These are phyloP conservation scores for Seiridium cupressi DNA, from an alignment of 2,329 filamentous ascomycete species.

Conservation along the genomic window DNA sequence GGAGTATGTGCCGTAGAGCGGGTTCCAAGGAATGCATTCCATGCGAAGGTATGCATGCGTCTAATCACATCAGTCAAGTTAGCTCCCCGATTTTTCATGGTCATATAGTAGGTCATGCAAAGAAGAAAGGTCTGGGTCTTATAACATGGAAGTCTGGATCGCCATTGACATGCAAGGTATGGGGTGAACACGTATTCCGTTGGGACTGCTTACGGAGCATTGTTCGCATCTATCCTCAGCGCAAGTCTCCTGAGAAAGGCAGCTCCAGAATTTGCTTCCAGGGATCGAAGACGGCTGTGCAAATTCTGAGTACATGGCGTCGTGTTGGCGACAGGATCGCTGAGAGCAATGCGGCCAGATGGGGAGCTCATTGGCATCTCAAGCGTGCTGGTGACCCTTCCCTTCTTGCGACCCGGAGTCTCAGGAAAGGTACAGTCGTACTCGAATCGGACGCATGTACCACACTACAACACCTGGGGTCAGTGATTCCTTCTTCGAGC, in stretches of 20 bases:
- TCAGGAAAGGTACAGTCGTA: conserved; percentile 48
- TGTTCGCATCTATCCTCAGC: conserved; percentile 49
- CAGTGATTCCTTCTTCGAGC: too few relatives aligned
- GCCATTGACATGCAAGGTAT: too few relatives aligned
- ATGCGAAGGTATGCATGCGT: conserved; percentile 53
- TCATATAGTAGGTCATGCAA: too few relatives aligned
- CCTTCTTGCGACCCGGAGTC: conserved; percentile 22
- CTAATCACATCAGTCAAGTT: too few relatives aligned
- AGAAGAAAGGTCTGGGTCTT: too few relatives aligned
- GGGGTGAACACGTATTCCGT: too few relatives aligned
- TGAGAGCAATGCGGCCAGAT: not conserved
- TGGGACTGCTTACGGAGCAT: conserved; percentile 33
- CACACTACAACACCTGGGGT: conserved; percentile 28
- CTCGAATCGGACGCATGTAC: conserved; percentile 51
- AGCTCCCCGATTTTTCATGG: too few relatives aligned
- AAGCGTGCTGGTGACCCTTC: not conserved
- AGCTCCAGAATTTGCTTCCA: conserved; percentile 57
- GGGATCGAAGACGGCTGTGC: conserved; percentile 32
- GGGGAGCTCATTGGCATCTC: not conserved
- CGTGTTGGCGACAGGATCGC: conserved; percentile 9
- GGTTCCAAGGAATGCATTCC: conserved; percentile 40
- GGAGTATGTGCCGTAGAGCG: conserved; percentile 20
- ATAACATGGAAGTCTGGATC: too few relatives aligned
- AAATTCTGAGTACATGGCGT: not conserved
- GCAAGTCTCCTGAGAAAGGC: conserved; percentile 54